These are phyloP conservation scores for Chlamydomonas sphaeroides DNA, from an alignment of 139 green algal genomes.

Conservation along the genomic window DNA sequence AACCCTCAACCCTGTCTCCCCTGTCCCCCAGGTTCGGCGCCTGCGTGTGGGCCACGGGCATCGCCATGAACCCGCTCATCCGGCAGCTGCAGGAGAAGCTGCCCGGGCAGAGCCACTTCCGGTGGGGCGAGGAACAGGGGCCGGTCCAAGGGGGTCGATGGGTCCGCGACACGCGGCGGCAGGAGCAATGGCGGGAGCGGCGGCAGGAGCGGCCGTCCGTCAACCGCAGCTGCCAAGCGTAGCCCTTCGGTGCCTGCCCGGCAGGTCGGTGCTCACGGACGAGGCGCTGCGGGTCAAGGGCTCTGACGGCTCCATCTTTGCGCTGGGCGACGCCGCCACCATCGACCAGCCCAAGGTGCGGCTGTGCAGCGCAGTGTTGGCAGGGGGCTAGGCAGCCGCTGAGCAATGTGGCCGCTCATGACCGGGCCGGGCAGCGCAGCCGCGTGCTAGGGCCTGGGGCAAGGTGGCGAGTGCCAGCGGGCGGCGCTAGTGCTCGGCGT, in stretches of 20 bases:
- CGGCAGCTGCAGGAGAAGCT: slow-evolving; percentile 81
- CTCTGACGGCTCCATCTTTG: slow-evolving; percentile 83
- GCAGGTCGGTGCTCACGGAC: slow-evolving; percentile 82
- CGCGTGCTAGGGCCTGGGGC: too few species aligned
- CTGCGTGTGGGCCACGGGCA: slow-evolving; percentile 92
- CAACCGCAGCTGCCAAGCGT: too few species aligned
- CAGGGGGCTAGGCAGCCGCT: too few species aligned
- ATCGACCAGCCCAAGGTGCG: slow-evolving; percentile 76
- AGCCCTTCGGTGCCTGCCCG: too few species aligned
- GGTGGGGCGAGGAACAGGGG: slow-evolving; percentile 40
- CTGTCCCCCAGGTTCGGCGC: slow-evolving; percentile 77
- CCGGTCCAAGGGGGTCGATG: too few species aligned
- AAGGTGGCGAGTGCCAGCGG: too few species aligned
- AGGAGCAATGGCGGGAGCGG: not conserved
- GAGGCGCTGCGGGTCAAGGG: slow-evolving; percentile 86
- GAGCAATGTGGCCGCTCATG: too few species aligned
- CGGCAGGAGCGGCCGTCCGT: too few species aligned
- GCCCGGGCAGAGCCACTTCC: slow-evolving; percentile 87
- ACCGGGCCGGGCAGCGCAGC: too few species aligned
- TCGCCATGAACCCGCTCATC: slow-evolving; percentile 91
- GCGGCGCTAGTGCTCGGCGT: too few species aligned
- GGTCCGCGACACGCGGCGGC: too few species aligned
- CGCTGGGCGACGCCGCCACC: slow-evolving; percentile 88
- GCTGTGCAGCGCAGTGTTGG: not conserved
- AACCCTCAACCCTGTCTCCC: too few species aligned